Percentiles rank a stretch among this genome's conserved stretches.
phyloP scores from a whole-genome alignment of 306 rosid species.

The Gastrolobium bilobum region DNA sequence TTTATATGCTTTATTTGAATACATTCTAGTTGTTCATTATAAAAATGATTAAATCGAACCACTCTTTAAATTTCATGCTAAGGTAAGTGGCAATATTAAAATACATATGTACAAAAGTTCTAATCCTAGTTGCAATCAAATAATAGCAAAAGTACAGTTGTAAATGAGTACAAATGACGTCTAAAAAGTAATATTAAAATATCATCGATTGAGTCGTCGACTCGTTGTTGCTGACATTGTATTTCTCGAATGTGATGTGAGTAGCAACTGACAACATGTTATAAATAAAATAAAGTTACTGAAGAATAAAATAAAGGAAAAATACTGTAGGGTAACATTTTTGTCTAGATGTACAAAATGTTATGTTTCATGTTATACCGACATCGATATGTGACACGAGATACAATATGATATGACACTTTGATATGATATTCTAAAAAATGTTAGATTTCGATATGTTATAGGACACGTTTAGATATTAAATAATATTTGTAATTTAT shows the following conservation, averaged over 20 bases:
- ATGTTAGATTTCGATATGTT: no score
- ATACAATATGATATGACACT: no score
- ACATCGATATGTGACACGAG: no score
- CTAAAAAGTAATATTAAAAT: constrained; percentile 1
- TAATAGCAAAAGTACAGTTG: not conserved
- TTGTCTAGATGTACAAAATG: no score
- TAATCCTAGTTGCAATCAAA: not conserved
- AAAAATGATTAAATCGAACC: no score
- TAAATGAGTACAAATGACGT: not conserved
- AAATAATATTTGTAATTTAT: no score
- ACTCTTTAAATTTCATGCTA: not conserved
- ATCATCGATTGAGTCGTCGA: not conserved
- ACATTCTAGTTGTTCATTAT: not conserved
- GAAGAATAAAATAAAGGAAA: not conserved
- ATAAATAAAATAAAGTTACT: not conserved
- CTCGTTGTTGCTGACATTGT: not conserved
- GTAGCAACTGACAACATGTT: not conserved
- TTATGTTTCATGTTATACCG: no score
- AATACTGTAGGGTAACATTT: not conserved
- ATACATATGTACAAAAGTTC: not conserved
- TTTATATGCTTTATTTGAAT: not conserved
- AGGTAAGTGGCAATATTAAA: not conserved
- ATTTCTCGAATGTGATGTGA: not conserved
- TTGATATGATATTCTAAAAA: no score
- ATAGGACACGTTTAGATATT: no score